Evolutionary conservation across 768 basidiomycete species (phyloP).

Genomic region (Neoboletus magnificus): DNA sequence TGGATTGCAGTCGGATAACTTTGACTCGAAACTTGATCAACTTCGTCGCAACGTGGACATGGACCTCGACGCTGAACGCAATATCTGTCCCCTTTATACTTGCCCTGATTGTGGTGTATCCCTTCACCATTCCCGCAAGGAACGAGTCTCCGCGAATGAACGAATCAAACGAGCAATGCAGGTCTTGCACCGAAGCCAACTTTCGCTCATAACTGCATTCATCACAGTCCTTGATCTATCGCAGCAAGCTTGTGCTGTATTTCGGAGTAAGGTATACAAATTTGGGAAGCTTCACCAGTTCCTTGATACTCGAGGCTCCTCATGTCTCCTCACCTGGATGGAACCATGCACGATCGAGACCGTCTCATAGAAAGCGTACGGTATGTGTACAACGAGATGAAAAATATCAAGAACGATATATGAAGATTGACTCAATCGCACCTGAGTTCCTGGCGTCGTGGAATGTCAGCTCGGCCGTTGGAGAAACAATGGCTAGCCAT

Average conservation of each 20-base stretch:
- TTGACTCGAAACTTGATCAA: too few relatives aligned
- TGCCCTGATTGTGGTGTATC: too few relatives aligned
- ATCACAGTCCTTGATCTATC: not conserved
- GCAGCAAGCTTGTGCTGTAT: not conserved
- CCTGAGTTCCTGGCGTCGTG: too few relatives aligned
- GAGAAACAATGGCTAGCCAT: not conserved
- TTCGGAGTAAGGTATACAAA: not conserved
- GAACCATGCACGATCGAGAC: too few relatives aligned
- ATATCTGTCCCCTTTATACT: not conserved
- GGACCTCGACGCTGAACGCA: not conserved
- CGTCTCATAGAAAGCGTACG: too few relatives aligned
- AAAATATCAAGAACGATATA: too few relatives aligned
- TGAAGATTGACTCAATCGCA: too few relatives aligned
- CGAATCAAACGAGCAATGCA: not conserved
- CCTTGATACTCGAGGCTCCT: not conserved
- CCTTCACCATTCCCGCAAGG: too few relatives aligned
- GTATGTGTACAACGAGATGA: conserved; percentile 22
- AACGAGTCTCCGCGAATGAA: not conserved
- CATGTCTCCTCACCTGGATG: not conserved
- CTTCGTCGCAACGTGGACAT: not conserved
- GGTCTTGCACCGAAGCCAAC: not conserved
- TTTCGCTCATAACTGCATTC: not conserved
- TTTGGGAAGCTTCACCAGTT: not conserved
- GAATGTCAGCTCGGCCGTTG: not conserved
- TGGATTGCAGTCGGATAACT: too few relatives aligned